These are phyloP conservation scores for Acacia concinna DNA, from an alignment of 331 rosid genomes.

Conservation along the genomic window DNA sequence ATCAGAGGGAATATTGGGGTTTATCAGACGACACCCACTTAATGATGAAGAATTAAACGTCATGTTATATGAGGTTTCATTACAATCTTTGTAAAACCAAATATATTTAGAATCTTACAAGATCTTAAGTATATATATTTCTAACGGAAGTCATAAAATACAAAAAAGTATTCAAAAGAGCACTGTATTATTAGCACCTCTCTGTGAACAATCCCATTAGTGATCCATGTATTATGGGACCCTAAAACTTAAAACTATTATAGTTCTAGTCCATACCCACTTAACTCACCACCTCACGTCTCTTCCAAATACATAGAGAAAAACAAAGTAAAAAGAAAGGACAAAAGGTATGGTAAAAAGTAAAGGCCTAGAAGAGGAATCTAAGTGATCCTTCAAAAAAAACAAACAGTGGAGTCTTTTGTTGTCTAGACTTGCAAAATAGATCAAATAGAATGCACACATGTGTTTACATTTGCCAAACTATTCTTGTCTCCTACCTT, in stretches of 20 bases:
- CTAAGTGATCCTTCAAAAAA: constrained; percentile 5
- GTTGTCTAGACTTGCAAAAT: background rate
- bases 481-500: background rate
- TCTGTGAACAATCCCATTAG: too few relatives aligned
- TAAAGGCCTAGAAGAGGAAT: background rate
- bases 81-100: background rate
- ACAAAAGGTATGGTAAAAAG: constrained; percentile 18
- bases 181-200: background rate
- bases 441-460: background rate
- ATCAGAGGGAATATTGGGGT: background rate
- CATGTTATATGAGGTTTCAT: background rate
- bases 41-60: background rate
- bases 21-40: background rate
- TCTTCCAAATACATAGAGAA: background rate
- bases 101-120: background rate
- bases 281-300: background rate
- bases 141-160: background rate
- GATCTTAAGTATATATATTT: background rate
- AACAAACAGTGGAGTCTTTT: background rate
- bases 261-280: constrained; percentile 2
- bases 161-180: background rate
- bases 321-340: background rate
- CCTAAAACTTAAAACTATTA: constrained; percentile 10
- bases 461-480: constrained; percentile 6
- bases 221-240: background rate